Evolutionary conservation across 2,329 filamentous ascomycete genomes (phyloP).

Genomic region (Aureobasidium sp.): DNA sequence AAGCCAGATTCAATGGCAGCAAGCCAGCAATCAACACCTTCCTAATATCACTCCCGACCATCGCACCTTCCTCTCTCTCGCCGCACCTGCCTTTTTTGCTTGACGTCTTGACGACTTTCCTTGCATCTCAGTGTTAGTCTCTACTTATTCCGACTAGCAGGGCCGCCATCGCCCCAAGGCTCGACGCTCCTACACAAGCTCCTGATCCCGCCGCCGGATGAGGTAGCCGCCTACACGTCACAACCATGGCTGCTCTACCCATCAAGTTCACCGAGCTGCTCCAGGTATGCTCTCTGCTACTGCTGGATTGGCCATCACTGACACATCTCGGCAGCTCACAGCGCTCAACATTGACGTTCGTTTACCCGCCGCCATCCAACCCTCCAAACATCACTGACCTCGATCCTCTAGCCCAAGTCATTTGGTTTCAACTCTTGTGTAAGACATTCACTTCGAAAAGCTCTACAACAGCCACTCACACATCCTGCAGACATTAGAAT

Average conservation of each 20-base stretch:
- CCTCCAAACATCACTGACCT: conserved; percentile 9
- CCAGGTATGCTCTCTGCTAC: conserved; percentile 48
- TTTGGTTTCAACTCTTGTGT: conserved; percentile 87
- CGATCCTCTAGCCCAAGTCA: conserved; percentile 47
- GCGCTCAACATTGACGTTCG: conserved; percentile 42
- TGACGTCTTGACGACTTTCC: conserved; percentile 26
- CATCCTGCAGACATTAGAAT: conserved; percentile 79
- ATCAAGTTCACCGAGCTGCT: conserved; percentile 92
- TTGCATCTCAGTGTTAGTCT: conserved; percentile 19
- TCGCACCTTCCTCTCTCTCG: background rate
- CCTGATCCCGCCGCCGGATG: conserved; percentile 17
- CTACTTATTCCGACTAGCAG: background rate
- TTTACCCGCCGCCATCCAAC: conserved; percentile 16
- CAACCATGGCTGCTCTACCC: conserved; percentile 60
- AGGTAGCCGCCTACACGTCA: conserved; percentile 13
- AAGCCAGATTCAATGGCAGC: background rate
- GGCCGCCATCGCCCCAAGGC: conserved; percentile 9
- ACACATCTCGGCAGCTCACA: conserved; percentile 30
- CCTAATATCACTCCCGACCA: background rate
- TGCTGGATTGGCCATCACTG: conserved; percentile 28
- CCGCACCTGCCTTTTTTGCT: background rate
- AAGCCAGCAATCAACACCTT: background rate
- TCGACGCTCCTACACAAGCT: conserved; percentile 1
- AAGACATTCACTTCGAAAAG: conserved; percentile 34
- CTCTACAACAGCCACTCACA: conserved; percentile 16